A percentile compares a stretch with the other conserved stretches of the same genome.
These are phyloP conservation scores for Vanilla planifolia DNA, from an alignment of 106 monocot species.

Conservation along the genomic window DNA sequence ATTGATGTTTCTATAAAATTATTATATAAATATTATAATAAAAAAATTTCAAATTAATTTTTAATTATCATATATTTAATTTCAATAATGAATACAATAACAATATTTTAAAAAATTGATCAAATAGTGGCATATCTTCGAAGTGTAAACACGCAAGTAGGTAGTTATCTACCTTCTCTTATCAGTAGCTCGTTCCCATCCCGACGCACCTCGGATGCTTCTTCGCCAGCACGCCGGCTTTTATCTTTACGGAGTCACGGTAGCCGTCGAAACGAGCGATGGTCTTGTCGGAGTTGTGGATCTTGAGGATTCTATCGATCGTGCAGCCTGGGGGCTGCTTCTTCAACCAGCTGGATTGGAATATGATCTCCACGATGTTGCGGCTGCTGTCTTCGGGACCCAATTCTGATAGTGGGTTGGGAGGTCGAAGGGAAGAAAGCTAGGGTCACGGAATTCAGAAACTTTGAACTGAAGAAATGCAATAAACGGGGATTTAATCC, in stretches of 20 bases:
- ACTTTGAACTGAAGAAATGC: neutral
- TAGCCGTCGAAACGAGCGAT: conserved; percentile 59
- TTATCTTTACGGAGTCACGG: conserved; percentile 49
- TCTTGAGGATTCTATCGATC: conserved; percentile 78
- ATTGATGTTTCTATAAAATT: too few relatives aligned
- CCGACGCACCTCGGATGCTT: conserved; percentile 71
- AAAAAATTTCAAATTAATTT: too few relatives aligned
- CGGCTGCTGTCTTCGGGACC: conserved; percentile 66
- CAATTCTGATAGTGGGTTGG: conserved; percentile 59
- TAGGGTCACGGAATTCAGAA: too few relatives aligned
- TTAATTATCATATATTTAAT: too few relatives aligned
- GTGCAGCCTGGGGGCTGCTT: conserved; percentile 39
- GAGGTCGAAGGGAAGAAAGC: conserved; percentile 5
- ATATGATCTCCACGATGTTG: conserved; percentile 92
- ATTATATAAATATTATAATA: too few relatives aligned
- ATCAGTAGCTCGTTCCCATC: conserved; percentile 88
- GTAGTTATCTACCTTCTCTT: too few relatives aligned
- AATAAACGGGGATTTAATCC: neutral
- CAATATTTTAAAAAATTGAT: too few relatives aligned
- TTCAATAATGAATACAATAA: too few relatives aligned
- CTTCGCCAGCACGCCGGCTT: conserved; percentile 42
- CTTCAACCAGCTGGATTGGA: conserved; percentile 88
- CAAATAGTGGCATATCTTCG: too few relatives aligned
- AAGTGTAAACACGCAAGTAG: too few relatives aligned
- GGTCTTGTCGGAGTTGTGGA: conserved; percentile 60